Conservation (phyloP, 345 rosid species). For the Eucalyptus caleyi region DNA sequence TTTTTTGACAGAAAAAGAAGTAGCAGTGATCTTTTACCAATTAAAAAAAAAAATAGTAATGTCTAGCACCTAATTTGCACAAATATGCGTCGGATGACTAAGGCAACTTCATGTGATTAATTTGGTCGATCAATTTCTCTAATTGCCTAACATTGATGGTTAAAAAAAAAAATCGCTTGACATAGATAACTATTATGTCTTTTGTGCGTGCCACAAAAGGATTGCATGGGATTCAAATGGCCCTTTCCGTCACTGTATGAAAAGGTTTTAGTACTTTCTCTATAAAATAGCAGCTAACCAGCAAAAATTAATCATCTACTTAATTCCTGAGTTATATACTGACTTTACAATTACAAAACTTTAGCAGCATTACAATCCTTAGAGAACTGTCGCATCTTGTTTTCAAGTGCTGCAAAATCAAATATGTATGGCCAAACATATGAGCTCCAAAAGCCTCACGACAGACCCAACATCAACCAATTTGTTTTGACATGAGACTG, state of each 20-base stretch:
- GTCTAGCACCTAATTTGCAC: neutral
- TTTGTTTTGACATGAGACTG: neutral
- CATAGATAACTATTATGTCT: neutral
- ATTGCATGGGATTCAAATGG: neutral
- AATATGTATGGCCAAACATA: neutral
- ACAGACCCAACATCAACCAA: no score
- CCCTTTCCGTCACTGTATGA: neutral
- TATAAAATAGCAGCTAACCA: neutral
- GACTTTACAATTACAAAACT: neutral
- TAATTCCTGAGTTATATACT: neutral
- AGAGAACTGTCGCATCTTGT: neutral
- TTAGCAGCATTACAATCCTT: neutral
- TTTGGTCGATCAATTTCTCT: neutral
- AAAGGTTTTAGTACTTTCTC: neutral
- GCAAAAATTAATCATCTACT: neutral
- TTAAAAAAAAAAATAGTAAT: neutral
- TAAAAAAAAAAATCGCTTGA: neutral
- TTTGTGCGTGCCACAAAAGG: neutral
- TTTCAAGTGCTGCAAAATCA: neutral
- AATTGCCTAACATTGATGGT: neutral
- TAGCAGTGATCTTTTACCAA: no score
- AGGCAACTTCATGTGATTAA: neutral
- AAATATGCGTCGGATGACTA: accelerated
- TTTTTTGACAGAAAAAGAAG: no score
- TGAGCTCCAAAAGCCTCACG: neutral